phyloP scores from a whole-genome alignment of 495 filamentous ascomycete genomes.

The Aspergillus hancockii region DNA sequence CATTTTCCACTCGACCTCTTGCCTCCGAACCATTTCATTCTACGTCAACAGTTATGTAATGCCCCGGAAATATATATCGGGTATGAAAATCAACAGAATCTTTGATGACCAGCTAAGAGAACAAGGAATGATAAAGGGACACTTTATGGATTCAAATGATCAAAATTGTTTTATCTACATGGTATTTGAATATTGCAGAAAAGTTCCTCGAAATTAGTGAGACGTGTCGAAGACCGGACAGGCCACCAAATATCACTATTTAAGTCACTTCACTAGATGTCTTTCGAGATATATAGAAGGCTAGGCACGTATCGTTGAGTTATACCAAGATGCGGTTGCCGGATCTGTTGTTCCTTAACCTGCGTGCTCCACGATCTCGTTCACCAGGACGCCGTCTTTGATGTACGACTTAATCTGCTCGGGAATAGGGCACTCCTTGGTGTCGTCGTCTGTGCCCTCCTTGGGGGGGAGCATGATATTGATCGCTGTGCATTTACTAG shows the following conservation, averaged over 20 bases:
- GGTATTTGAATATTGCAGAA: neutral
- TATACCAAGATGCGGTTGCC: neutral
- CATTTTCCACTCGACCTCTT: too few species aligned
- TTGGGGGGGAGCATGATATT: constrained; percentile 79
- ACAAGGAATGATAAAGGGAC: neutral
- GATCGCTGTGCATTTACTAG: constrained; percentile 77
- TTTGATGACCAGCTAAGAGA: neutral
- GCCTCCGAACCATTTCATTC: too few species aligned
- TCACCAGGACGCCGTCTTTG: constrained; percentile 72
- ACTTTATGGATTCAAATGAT: neutral
- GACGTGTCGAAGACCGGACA: neutral
- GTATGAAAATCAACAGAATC: too few species aligned
- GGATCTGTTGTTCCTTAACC: constrained; percentile 50
- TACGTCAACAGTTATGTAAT: too few species aligned
- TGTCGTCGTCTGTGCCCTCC: constrained; percentile 66
- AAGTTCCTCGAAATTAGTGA: neutral
- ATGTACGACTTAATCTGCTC: constrained; percentile 85
- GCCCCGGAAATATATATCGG: too few species aligned
- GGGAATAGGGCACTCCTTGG: constrained; percentile 80
- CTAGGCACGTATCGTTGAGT: neutral
- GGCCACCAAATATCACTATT: too few species aligned
- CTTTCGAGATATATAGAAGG: neutral
- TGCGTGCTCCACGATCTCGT: constrained; percentile 87
- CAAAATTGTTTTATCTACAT: neutral
- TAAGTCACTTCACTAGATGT: neutral